Percentiles rank a stretch among this genome's conserved stretches.
Conservation (phyloP, 495 filamentous ascomycete genomes). For the Cetradonia linearis region DNA sequence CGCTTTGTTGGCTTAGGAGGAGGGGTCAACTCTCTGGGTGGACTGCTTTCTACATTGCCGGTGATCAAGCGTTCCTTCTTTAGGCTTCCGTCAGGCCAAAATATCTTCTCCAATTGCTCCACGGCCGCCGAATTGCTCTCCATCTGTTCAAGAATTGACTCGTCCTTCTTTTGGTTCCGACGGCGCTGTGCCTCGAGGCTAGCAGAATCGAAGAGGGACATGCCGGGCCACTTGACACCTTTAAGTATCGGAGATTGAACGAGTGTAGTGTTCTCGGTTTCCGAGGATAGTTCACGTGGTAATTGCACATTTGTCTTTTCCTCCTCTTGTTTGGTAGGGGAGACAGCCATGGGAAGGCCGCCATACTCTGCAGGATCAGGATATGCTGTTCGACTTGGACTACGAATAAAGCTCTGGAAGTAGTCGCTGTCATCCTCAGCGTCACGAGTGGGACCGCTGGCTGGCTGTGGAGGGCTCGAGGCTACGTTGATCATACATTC, state of each 20-base stretch:
- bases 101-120: conserved; percentile 63
- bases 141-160: conserved; percentile 58
- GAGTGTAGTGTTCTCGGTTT: conserved; percentile 33
- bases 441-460: background rate
- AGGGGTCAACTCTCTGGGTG: conserved; percentile 40
- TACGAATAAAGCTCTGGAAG: conserved; percentile 11
- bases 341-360: background rate
- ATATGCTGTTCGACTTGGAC: conserved; percentile 15
- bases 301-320: background rate
- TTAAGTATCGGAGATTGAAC: conserved; percentile 47
- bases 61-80: conserved; percentile 49
- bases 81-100: conserved; percentile 41
- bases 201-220: conserved; percentile 82
- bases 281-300: conserved; percentile 25
- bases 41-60: conserved; percentile 43
- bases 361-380: conserved; percentile 17
- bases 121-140: conserved; percentile 54
- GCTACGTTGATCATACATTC: background rate
- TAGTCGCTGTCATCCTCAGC: conserved; percentile 12
- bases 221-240: conserved; percentile 69
- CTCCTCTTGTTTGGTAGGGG: background rate
- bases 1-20: conserved; percentile 30
- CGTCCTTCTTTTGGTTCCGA: conserved; percentile 80
- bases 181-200: conserved; percentile 63
- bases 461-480: background rate